Conservation (phyloP, 495 filamentous ascomycete species). For the Neurospora discreta region DNA sequence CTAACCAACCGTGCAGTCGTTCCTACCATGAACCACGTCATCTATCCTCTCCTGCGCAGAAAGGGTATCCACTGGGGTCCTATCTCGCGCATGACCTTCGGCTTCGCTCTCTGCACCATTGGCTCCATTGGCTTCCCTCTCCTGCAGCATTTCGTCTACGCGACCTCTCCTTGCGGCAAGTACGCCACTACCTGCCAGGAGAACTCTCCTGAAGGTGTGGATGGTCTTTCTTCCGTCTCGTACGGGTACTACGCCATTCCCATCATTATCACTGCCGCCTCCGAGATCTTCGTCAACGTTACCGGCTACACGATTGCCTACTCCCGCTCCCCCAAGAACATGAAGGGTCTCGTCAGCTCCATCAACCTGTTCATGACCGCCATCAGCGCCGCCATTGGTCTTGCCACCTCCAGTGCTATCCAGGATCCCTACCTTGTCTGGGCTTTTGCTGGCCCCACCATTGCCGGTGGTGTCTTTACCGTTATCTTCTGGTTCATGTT, state of each 20-base stretch:
- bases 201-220: slow-evolving; percentile 23
- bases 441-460: slow-evolving; percentile 40
- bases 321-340: slow-evolving; percentile 53
- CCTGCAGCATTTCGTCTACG: slow-evolving; percentile 64
- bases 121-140: slow-evolving; percentile 53
- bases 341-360: slow-evolving; percentile 53
- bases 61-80: slow-evolving; percentile 52
- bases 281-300: slow-evolving; percentile 59
- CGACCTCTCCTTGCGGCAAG: slow-evolving; percentile 36
- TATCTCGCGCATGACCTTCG: slow-evolving; percentile 61
- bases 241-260: slow-evolving; percentile 34
- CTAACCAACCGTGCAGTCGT: slow-evolving; percentile 36
- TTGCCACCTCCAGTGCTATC: slow-evolving; percentile 44
- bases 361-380: slow-evolving; percentile 47
- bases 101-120: slow-evolving; percentile 54
- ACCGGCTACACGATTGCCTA: slow-evolving; percentile 63
- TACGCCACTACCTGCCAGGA: slow-evolving; percentile 31
- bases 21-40: slow-evolving; percentile 52
- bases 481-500: slow-evolving; percentile 38
- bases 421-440: slow-evolving; percentile 49
- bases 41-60: slow-evolving; percentile 58
- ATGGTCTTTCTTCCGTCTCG: slow-evolving; percentile 31
- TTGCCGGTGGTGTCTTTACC: slow-evolving; percentile 29
- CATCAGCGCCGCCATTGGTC: slow-evolving; percentile 45
- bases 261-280: slow-evolving; percentile 42